Conservation (phyloP, 2,329 filamentous ascomycete species). For the Truncatella angustata region DNA sequence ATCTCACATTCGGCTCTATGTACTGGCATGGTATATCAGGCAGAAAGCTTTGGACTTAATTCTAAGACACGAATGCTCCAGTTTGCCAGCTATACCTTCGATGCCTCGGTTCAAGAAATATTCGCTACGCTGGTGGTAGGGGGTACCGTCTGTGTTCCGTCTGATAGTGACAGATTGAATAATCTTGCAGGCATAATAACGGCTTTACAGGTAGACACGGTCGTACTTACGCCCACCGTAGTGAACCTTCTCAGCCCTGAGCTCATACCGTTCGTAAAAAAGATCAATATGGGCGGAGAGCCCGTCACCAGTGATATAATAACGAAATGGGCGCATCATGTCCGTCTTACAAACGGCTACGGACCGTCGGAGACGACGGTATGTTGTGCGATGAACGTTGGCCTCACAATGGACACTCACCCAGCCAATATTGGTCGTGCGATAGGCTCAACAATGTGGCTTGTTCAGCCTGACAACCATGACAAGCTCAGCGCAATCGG, state of each 20-base stretch:
- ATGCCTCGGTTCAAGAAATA: background rate
- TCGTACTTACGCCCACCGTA: slow-evolving; percentile 4
- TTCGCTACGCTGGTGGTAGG: background rate
- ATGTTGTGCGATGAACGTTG: too few species aligned
- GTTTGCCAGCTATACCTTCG: background rate
- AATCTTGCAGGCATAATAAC: background rate
- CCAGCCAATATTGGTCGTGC: too few species aligned
- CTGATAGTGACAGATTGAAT: slow-evolving; percentile 29
- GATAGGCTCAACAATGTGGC: too few species aligned
- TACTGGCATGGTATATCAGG: slow-evolving; percentile 22
- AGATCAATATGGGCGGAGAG: slow-evolving; percentile 7
- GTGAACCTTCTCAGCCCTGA: background rate
- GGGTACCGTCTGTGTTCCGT: slow-evolving; percentile 35
- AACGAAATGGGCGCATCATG: background rate
- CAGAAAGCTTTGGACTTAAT: slow-evolving; percentile 33
- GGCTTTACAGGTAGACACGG: background rate
- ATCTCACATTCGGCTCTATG: slow-evolving; percentile 21
- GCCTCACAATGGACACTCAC: too few species aligned
- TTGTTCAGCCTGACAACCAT: too few species aligned
- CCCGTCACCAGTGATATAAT: background rate
- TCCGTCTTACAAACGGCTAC: background rate
- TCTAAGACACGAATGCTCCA: slow-evolving; percentile 35
- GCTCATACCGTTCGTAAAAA: background rate
- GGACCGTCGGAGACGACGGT: too few species aligned
- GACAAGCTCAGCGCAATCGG: too few species aligned